phyloP scores from a whole-genome alignment of 768 basidiomycete species.

The Termitomyces sp. region DNA sequence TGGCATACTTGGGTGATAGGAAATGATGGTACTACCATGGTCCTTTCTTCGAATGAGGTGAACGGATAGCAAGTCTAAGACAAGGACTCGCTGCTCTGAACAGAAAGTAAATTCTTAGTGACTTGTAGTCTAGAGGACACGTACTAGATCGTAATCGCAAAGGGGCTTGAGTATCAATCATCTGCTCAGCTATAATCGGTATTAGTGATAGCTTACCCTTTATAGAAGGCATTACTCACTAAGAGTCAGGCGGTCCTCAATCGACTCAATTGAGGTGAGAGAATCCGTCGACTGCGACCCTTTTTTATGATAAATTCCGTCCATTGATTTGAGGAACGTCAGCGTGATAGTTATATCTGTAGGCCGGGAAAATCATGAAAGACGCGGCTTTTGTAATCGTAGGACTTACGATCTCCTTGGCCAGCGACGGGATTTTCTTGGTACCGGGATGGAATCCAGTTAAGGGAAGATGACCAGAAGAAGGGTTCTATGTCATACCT shows the following conservation, averaged over 20 bases:
- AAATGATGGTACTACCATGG: conserved; percentile 44
- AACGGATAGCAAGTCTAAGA: conserved; percentile 42
- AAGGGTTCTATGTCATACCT: conserved; percentile 61
- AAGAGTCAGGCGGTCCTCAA: conserved; percentile 11
- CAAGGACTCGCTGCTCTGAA: conserved; percentile 25
- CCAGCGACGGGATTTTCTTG: conserved; percentile 38
- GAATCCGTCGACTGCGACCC: conserved; percentile 1
- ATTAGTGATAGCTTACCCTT: background rate
- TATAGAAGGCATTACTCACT: conserved; percentile 9
- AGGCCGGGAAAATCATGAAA: background rate
- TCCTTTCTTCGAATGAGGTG: conserved; percentile 40
- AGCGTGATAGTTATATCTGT: conserved; percentile 54
- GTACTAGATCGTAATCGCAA: conserved; percentile 26
- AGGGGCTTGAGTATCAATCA: conserved; percentile 37
- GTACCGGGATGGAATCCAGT: conserved; percentile 65
- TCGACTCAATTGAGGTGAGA: conserved; percentile 4
- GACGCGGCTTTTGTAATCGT: background rate
- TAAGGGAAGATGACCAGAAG: conserved; percentile 59
- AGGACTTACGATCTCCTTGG: conserved; percentile 47
- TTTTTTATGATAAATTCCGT: conserved; percentile 13
- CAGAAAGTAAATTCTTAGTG: background rate
- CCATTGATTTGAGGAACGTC: conserved; percentile 45
- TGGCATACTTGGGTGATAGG: conserved; percentile 36
- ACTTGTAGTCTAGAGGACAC: conserved; percentile 1
- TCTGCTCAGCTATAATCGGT: conserved; percentile 17